phyloP scores from a whole-genome alignment of 2,329 filamentous ascomycete species.

The Plenodomus biglobosus region DNA sequence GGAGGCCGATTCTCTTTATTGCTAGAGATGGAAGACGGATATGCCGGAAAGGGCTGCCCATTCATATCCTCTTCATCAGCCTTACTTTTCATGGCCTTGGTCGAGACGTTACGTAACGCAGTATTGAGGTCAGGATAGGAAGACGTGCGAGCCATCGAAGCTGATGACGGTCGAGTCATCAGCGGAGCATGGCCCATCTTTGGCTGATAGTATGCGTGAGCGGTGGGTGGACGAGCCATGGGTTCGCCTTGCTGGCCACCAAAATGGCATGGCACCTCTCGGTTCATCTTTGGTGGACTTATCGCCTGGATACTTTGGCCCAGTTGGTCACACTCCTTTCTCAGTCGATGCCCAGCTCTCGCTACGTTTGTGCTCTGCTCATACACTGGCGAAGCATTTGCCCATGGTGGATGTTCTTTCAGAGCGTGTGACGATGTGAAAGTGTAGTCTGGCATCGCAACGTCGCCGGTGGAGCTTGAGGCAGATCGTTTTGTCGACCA shows the following conservation, averaged over 20 bases:
- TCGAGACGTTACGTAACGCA: constrained; percentile 10
- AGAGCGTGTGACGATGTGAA: constrained; percentile 11
- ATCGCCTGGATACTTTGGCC: constrained; percentile 29
- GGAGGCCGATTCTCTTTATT: constrained; percentile 23
- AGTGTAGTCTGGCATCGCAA: constrained; percentile 21
- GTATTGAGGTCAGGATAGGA: constrained; percentile 26
- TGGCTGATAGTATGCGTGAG: constrained; percentile 13
- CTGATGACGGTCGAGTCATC: constrained; percentile 24
- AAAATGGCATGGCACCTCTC: constrained; percentile 22
- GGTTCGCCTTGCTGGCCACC: constrained; percentile 2
- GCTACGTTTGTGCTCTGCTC: constrained; percentile 2
- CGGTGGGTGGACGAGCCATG: constrained; percentile 4
- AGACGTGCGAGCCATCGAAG: constrained; percentile 26
- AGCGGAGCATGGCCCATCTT: constrained; percentile 19
- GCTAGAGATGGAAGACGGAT: constrained; percentile 10
- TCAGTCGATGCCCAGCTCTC: constrained; percentile 6
- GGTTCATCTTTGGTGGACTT: constrained; percentile 61
- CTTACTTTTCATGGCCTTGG: constrained; percentile 8
- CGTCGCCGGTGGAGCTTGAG: constrained; percentile 15
- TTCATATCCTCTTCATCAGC: not conserved
- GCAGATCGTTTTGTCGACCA: constrained; percentile 22
- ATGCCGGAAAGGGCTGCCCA: not conserved
- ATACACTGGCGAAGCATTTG: not conserved
- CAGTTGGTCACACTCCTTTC: constrained; percentile 25
- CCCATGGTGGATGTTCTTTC: constrained; percentile 14